Conservation (phyloP, 2,329 filamentous ascomycete genomes). For the Paecilomyces sp. region DNA sequence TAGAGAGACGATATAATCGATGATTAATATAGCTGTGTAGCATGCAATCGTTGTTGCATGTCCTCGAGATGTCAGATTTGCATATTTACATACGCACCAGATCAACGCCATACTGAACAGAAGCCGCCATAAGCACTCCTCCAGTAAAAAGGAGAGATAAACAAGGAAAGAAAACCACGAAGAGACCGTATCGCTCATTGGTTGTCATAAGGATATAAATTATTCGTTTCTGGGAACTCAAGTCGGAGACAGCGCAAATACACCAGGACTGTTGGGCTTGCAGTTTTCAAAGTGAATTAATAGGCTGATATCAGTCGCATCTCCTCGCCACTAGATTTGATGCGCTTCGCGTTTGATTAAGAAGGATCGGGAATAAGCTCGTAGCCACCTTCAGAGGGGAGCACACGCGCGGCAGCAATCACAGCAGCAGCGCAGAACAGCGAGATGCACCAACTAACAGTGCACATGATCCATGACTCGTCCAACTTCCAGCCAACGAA, state of each 20-base stretch:
- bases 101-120: not conserved
- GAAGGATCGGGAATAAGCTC: constrained; percentile 57
- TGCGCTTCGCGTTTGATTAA: constrained; percentile 2
- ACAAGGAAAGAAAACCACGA: not conserved
- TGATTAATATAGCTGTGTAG: not conserved
- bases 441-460: constrained; percentile 52
- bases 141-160: not conserved
- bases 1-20: not conserved
- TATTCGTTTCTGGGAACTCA: not conserved
- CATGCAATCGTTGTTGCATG: not conserved
- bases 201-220: not conserved
- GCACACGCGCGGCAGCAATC: constrained; percentile 57
- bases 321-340: not conserved
- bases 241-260: not conserved
- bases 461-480: constrained; percentile 68
- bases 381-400: constrained; percentile 80
- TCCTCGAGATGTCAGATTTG: not conserved
- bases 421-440: constrained; percentile 52
- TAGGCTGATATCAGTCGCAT: not conserved
- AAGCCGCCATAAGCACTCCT: not conserved
- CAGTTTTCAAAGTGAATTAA: not conserved
- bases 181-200: not conserved
- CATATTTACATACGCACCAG: not conserved
- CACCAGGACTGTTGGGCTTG: not conserved
- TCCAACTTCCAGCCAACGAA: constrained; percentile 75